Base-by-base conservation (phyloP, 345 rosid species). In the Ceriops tagal region DNA sequence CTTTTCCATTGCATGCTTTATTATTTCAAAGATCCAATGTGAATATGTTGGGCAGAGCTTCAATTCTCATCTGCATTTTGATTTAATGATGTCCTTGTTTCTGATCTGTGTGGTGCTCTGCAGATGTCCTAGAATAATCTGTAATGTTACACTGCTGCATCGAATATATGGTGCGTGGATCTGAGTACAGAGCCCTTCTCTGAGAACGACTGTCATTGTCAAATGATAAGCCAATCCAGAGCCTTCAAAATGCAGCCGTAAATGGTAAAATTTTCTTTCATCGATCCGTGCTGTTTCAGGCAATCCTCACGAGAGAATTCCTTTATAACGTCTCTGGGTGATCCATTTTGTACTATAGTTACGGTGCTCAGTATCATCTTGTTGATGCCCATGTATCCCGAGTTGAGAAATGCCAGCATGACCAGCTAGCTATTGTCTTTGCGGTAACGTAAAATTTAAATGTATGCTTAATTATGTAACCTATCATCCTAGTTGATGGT, bases 321-420 rank as follows among this genome's bases (percentile, higher is more conserved):
- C 37, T 61, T 20, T 61, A 18, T 24, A 3, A 61, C 65, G 56
- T 31, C 75, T 8, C 26, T 67, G 18, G 62, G 62, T 68, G 75
- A 73, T 69, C 83, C 76, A 69, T 83, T 80, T 80, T 80, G 84
- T 78, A 78, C 62, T 13, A 32, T 71, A 62, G 67, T 58, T 34
- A 18, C 53, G 31, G 49, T 59, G 59, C 15, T 49, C 58, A 24
- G 78, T 68, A 64, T 59, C 58, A 58, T 67, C 66, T 68, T 53
- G 69, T 61, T 59, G 66, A 43, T 58, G 66, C 66, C 64, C 58
- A 37, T 77, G 22, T 68, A 39, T 65, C 67, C 60, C 18, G 49
- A 64, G 68, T 66, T 76, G 71, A 76, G 68, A 68, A 57, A 26
- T 64, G 69, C 19, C 66, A 73, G 62, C 71, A 15, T 5, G 49